These are phyloP conservation scores for Ogataea populi-albae DNA, from an alignment of 805 yeast species.

Conservation along the genomic window DNA sequence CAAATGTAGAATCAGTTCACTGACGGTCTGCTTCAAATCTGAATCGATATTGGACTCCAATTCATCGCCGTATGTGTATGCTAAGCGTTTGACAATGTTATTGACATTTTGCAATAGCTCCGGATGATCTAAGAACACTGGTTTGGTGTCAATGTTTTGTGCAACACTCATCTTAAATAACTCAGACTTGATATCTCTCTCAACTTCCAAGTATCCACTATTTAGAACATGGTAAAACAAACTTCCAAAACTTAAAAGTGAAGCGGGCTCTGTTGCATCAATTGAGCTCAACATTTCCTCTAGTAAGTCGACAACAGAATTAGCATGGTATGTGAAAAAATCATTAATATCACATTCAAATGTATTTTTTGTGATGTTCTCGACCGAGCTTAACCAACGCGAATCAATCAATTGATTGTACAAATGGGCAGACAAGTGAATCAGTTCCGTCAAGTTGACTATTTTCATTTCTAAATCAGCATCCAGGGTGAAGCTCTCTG, in stretches of 20 bases:
- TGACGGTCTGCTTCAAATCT: slow-evolving; percentile 12
- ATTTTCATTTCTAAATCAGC: slow-evolving; percentile 12
- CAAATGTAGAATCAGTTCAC: slow-evolving; percentile 18
- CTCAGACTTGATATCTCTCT: slow-evolving; percentile 15
- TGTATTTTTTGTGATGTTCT: slow-evolving; percentile 1
- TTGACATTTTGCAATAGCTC: slow-evolving; percentile 20
- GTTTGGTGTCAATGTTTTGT: slow-evolving; percentile 6
- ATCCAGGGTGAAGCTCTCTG: slow-evolving; percentile 19
- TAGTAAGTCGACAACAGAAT: slow-evolving; percentile 7
- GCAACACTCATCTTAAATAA: slow-evolving; percentile 4
- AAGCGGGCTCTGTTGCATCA: slow-evolving; percentile 7
- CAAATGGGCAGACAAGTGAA: slow-evolving; percentile 15
- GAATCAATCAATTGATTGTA: slow-evolving; percentile 7
- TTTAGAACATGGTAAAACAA: slow-evolving; percentile 11
- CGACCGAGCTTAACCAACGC: slow-evolving; percentile 2
- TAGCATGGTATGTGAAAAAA: slow-evolving; percentile 7
- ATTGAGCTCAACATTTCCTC: slow-evolving; percentile 3
- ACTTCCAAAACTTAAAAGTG: slow-evolving; percentile 12
- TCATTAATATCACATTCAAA: slow-evolving; percentile 5
- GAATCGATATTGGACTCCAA: slow-evolving; percentile 14
- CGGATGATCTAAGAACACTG: slow-evolving; percentile 18
- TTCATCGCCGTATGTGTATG: slow-evolving; percentile 10
- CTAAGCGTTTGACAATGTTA: slow-evolving; percentile 14
- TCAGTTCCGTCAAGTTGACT: slow-evolving; percentile 18
- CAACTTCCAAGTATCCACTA: slow-evolving; percentile 19